Evolutionary conservation across 2,329 filamentous ascomycete genomes (phyloP).

Genomic region (Fusarium domesticum): DNA sequence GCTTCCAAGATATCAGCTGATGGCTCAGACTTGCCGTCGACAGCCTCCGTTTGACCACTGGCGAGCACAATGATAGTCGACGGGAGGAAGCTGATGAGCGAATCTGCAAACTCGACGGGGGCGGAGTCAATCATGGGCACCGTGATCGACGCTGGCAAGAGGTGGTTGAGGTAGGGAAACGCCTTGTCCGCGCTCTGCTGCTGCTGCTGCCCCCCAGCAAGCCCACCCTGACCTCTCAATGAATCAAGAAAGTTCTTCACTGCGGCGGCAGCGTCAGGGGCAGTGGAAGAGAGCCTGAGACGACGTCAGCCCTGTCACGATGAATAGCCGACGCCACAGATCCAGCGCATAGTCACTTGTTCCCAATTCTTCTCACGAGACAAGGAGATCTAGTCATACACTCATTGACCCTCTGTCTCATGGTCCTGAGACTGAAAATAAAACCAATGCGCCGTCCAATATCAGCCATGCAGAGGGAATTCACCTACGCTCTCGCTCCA

Average conservation of each 20-base stretch:
- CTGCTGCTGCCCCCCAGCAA: constrained; percentile 37
- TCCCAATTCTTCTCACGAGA: constrained; percentile 29
- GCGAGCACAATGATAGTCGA: constrained; percentile 74
- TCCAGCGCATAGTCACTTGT: constrained; percentile 26
- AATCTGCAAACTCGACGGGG: constrained; percentile 65
- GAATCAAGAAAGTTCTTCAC: constrained; percentile 89
- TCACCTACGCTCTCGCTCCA: constrained; percentile 98
- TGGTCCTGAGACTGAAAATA: constrained; percentile 18
- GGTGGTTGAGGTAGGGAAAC: constrained; percentile 82
- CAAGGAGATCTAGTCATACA: constrained; percentile 35
- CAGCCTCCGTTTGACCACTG: constrained; percentile 58
- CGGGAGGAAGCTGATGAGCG: constrained; percentile 74
- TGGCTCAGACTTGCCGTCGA: constrained; percentile 60
- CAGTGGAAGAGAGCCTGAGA: constrained; percentile 57
- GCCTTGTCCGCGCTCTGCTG: constrained; percentile 49
- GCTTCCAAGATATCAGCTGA: constrained; percentile 66
- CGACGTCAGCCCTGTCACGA: constrained; percentile 43
- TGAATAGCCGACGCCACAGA: constrained; percentile 19
- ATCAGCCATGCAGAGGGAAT: constrained; percentile 33
- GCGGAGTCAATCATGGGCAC: constrained; percentile 69
- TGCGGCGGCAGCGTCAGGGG: constrained; percentile 68
- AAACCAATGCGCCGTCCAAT: constrained; percentile 24
- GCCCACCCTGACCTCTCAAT: constrained; percentile 56
- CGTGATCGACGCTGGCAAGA: constrained; percentile 75
- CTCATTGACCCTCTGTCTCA: constrained; percentile 27